A percentile compares a stretch with the other conserved stretches of the same genome.
phyloP scores from a whole-genome alignment of 2,329 filamentous ascomycete genomes.

The Penicillium verrucosum region DNA sequence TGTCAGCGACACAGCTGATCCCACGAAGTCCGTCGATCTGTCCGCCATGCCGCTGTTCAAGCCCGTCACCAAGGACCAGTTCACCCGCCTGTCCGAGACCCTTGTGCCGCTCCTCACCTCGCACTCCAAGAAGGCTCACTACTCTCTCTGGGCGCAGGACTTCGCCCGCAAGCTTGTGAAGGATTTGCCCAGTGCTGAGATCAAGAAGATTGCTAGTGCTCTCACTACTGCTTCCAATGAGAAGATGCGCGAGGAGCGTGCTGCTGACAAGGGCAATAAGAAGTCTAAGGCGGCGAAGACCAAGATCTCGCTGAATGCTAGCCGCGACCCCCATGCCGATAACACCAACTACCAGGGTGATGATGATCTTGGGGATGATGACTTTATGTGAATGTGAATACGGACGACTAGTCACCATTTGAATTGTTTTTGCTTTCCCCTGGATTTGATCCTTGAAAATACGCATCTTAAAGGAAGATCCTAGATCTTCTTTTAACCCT shows the following conservation, averaged over 20 bases:
- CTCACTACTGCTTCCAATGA: slow-evolving; percentile 92
- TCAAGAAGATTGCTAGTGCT: slow-evolving; percentile 89
- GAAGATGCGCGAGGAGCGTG: slow-evolving; percentile 98
- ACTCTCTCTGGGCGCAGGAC: slow-evolving; percentile 84
- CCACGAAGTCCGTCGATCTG: slow-evolving; percentile 76
- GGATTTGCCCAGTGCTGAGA: slow-evolving; percentile 85
- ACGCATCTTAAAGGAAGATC: slow-evolving; percentile 2
- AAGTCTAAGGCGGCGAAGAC: slow-evolving; percentile 96
- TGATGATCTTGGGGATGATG: slow-evolving; percentile 70
- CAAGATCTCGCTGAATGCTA: slow-evolving; percentile 74
- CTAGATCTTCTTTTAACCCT: not conserved
- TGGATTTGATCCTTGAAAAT: slow-evolving; percentile 12
- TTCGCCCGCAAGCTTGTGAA: slow-evolving; percentile 83
- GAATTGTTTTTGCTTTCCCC: slow-evolving; percentile 10
- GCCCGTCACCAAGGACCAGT: slow-evolving; percentile 81
- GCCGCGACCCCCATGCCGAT: slow-evolving; percentile 61
- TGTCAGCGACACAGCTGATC: slow-evolving; percentile 64
- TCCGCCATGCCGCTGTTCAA: slow-evolving; percentile 80
- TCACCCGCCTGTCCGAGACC: slow-evolving; percentile 71
- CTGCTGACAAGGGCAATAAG: slow-evolving; percentile 88
- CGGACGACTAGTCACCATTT: slow-evolving; percentile 10
- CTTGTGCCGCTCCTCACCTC: slow-evolving; percentile 72
- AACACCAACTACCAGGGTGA: slow-evolving; percentile 77
- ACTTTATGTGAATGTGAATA: slow-evolving; percentile 46
- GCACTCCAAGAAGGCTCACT: slow-evolving; percentile 85